Evolutionary conservation across 2,329 filamentous ascomycete species (phyloP).

Genomic region (Talaromyces albobiverticillius): DNA sequence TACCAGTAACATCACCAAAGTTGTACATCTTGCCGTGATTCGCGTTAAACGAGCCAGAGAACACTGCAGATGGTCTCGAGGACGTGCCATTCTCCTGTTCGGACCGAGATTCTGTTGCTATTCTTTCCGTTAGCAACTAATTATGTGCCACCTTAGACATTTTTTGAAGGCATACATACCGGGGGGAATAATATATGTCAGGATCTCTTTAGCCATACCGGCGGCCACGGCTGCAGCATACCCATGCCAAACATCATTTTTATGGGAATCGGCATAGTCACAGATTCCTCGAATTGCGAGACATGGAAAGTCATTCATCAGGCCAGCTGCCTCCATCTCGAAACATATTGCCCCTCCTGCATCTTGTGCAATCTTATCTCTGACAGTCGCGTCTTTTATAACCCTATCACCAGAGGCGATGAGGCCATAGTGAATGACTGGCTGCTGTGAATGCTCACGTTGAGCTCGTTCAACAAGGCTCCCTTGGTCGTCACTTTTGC

Average conservation of each 20-base stretch:
- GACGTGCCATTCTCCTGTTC: background rate
- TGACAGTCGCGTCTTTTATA: slow-evolving; percentile 14
- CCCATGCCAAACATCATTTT: background rate
- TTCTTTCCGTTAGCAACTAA: background rate
- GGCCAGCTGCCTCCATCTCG: slow-evolving; percentile 17
- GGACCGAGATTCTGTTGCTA: background rate
- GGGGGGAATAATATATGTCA: background rate
- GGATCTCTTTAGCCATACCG: background rate
- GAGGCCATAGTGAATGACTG: slow-evolving; percentile 17
- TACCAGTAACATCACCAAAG: no score
- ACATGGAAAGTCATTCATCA: slow-evolving; percentile 17
- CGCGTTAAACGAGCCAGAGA: background rate
- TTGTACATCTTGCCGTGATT: background rate
- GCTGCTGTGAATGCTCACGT: background rate
- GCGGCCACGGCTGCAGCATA: slow-evolving; percentile 1
- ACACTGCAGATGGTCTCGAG: background rate
- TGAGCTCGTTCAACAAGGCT: background rate
- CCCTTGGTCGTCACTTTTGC: background rate
- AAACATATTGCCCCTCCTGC: slow-evolving; percentile 14
- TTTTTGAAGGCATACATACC: background rate
- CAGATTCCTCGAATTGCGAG: slow-evolving; percentile 21
- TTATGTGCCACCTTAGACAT: background rate
- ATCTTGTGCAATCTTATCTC: slow-evolving; percentile 13
- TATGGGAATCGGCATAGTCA: slow-evolving; percentile 15
- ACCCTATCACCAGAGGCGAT: slow-evolving; percentile 18